Evolutionary conservation across 2,329 filamentous ascomycete genomes (phyloP).

Genomic region (Aspergillus sp.): DNA sequence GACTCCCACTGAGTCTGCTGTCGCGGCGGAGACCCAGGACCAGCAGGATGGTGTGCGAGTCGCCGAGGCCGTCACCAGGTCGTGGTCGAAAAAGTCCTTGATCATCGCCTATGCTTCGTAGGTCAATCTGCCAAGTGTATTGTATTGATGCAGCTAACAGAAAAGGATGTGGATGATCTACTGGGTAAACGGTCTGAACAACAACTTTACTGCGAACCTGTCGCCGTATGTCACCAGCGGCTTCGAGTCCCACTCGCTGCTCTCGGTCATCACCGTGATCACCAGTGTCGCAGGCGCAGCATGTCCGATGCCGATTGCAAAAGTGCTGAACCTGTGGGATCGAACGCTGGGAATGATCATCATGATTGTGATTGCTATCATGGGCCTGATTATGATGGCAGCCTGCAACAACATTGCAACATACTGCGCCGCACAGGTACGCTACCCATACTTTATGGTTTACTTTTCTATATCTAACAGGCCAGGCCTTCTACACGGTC

Average conservation of each 20-base stretch:
- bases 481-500: neutral
- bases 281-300: constrained; percentile 57
- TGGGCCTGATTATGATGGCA: constrained; percentile 63
- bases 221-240: constrained; percentile 54
- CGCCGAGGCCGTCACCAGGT: constrained; percentile 45
- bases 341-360: constrained; percentile 57
- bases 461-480: neutral
- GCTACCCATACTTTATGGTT: neutral
- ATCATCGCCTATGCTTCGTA: constrained; percentile 41
- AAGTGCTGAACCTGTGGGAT: constrained; percentile 63
- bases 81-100: constrained; percentile 44
- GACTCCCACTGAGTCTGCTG: too few relatives aligned
- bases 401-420: constrained; percentile 59
- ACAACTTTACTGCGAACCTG: constrained; percentile 40
- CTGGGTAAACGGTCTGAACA: constrained; percentile 43
- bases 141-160: neutral
- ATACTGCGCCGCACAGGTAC: constrained; percentile 59
- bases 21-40: neutral
- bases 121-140: constrained; percentile 11
- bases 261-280: constrained; percentile 54
- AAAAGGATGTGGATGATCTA: constrained; percentile 44
- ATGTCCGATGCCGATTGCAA: constrained; percentile 60
- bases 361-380: constrained; percentile 47
- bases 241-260: constrained; percentile 54
- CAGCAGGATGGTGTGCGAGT: constrained; percentile 40